These are phyloP conservation scores for Exophiala aquamarina DNA, from an alignment of 2,329 filamentous ascomycete genomes.

Conservation along the genomic window DNA sequence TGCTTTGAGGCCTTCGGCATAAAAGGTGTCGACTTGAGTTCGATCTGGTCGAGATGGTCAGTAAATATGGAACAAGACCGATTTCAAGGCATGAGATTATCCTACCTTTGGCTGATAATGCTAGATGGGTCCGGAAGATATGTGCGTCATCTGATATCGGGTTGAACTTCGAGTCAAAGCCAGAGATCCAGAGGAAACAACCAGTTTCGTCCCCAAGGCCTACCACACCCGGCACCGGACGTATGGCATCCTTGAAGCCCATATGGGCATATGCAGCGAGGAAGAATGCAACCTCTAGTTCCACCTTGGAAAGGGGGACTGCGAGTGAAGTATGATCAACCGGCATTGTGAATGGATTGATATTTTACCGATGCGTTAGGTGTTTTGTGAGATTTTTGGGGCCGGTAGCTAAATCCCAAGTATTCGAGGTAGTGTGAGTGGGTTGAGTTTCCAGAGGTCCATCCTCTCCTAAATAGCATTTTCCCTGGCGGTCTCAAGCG, in stretches of 20 bases:
- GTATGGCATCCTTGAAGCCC: constrained; percentile 32
- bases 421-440: no score
- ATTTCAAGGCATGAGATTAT: no score
- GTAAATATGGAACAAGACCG: background rate
- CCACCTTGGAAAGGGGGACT: constrained; percentile 31
- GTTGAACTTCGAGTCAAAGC: constrained; percentile 10
- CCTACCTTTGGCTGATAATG: constrained; percentile 17
- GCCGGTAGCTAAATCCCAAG: no score
- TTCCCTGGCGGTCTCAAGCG: no score
- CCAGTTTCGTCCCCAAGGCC: constrained; percentile 27
- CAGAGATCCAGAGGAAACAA: constrained; percentile 34
- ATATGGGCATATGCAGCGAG: constrained; percentile 31
- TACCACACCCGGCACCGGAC: constrained; percentile 29
- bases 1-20: constrained; percentile 43
- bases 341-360: constrained; percentile 42
- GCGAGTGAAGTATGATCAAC: constrained; percentile 31
- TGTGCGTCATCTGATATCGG: constrained; percentile 15
- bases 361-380: no score
- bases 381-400: no score
- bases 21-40: constrained; percentile 46
- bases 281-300: constrained; percentile 32
- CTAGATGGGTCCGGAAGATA: constrained; percentile 11
- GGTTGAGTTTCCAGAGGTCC: no score
- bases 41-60: constrained; percentile 8
- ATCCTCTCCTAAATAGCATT: no score